Evolutionary conservation across 225 moss, liverwort and hornwort genomes (phyloP), one percentile per base, ranked within the genome.

Genomic region (Takakia lepidozioides): DNA sequence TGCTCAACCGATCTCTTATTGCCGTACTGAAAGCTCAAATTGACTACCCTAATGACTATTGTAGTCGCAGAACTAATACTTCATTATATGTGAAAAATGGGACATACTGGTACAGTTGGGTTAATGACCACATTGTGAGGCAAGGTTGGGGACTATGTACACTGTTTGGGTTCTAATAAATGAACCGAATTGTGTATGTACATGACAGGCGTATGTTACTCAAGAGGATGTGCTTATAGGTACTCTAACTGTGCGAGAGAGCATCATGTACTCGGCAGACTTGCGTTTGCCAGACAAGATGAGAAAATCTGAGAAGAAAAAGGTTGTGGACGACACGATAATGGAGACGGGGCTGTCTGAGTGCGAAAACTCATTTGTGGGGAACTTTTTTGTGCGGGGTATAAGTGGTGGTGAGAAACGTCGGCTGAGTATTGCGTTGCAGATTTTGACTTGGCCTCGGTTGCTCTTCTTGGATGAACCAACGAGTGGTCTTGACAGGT

Each of bases 121-220:
- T n/a, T n/a, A n/a, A n/a, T n/a, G n/a, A n/a, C n/a, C n/a, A n/a
- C n/a, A n/a, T n/a, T n/a, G n/a, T n/a, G n/a, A n/a, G n/a, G n/a
- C n/a, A n/a, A n/a, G n/a, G n/a, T n/a, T n/a, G n/a, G n/a, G n/a
- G n/a, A n/a, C n/a, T n/a, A n/a, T n/a, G n/a, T n/a, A n/a, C n/a
- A n/a, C n/a, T n/a, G n/a, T n/a, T n/a, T n/a, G n/a, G n/a, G n/a
- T n/a, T n/a, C n/a, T n/a, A n/a, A n/a, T n/a, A n/a, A n/a, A n/a
- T n/a, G n/a, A n/a, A n/a, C n/a, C n/a, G n/a, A n/a, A n/a, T n/a
- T n/a, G n/a, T n/a, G n/a, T n/a, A n/a, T n/a, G n/a, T n/a, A n/a
- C n/a, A n/a, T n/a, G n/a, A n/a, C 64, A 93, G 93, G 93, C 89
- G 2, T 93, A 89, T 26, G 89, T 93, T 29, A 89, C 89, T 0